Evolutionary conservation across 768 basidiomycete genomes (phyloP).

Genomic region (Rossbeevera mucosa): DNA sequence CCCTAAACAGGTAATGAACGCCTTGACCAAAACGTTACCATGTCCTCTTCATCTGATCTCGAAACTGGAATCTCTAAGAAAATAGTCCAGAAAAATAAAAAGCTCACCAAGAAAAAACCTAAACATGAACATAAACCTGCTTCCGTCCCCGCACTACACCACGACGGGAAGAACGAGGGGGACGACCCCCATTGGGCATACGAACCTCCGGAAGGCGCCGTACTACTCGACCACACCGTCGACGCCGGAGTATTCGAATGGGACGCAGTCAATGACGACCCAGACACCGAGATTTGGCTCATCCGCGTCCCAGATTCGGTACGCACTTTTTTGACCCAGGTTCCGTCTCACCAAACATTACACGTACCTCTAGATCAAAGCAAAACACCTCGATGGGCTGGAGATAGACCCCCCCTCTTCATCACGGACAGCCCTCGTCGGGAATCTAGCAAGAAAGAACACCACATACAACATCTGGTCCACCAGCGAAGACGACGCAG

Average conservation of each 20-base stretch:
- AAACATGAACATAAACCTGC: conserved; percentile 5
- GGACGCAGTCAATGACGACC: conserved; percentile 53
- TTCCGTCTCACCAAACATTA: background rate
- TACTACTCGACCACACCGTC: conserved; percentile 41
- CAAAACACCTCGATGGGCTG: conserved; percentile 55
- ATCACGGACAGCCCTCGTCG: conserved; percentile 40
- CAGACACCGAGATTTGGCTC: conserved; percentile 64
- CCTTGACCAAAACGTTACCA: background rate
- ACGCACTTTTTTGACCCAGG: conserved; percentile 25
- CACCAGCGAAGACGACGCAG: conserved; percentile 39
- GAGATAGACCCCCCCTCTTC: conserved; percentile 43
- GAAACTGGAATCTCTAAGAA: conserved; percentile 6
- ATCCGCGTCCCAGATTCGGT: conserved; percentile 67
- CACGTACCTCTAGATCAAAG: conserved; percentile 47
- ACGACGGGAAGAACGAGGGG: conserved; percentile 50
- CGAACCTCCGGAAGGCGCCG: conserved; percentile 50
- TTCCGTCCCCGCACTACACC: conserved; percentile 12
- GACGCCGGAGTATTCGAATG: conserved; percentile 59
- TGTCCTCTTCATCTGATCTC: conserved; percentile 24
- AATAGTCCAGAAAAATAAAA: conserved; percentile 9
- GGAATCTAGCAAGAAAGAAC: conserved; percentile 49
- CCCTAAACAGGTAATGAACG: conserved; percentile 8
- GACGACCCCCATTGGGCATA: conserved; percentile 56
- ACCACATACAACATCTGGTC: conserved; percentile 64
- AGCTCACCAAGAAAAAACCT: conserved; percentile 8